Percentiles rank a stretch among this genome's conserved stretches.
phyloP scores from a whole-genome alignment of 306 rosid species.

The Quercus mongolica region DNA sequence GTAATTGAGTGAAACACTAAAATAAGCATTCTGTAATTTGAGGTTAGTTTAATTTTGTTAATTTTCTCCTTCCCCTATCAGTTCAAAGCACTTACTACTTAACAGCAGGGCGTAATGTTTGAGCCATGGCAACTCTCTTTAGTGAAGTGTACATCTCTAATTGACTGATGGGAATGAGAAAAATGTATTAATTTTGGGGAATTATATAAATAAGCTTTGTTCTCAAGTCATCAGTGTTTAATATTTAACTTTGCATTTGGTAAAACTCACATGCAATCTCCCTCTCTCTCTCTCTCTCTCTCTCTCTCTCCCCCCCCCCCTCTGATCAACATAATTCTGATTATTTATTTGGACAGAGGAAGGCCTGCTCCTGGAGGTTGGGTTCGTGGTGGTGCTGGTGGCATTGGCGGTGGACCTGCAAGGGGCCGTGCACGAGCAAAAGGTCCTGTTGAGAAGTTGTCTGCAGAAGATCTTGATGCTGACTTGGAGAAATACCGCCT shows the following conservation, averaged over 20 bases:
- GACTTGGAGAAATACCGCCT: conserved; percentile 46
- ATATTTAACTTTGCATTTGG: background rate
- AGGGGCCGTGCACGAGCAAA: conserved; percentile 19
- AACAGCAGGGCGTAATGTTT: background rate
- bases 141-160: background rate
- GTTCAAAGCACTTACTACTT: background rate
- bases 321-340: conserved; percentile 3
- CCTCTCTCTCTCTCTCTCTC: background rate
- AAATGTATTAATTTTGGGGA: background rate
- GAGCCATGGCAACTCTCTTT: background rate
- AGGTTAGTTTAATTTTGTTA: background rate
- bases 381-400: conserved; percentile 14
- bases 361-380: conserved; percentile 8
- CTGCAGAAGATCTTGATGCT: conserved; percentile 36
- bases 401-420: conserved; percentile 1
- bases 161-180: background rate
- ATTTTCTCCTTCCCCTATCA: no score
- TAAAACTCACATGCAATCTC: background rate
- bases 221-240: background rate
- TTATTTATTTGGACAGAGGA: conserved; percentile 20
- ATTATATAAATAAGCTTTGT: background rate
- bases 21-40: background rate
- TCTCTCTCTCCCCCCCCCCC: background rate
- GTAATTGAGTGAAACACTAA: background rate
- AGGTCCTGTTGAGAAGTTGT: conserved; percentile 5